Evolutionary conservation across 768 basidiomycete species (phyloP).

Genomic region (Inosperma sp.): DNA sequence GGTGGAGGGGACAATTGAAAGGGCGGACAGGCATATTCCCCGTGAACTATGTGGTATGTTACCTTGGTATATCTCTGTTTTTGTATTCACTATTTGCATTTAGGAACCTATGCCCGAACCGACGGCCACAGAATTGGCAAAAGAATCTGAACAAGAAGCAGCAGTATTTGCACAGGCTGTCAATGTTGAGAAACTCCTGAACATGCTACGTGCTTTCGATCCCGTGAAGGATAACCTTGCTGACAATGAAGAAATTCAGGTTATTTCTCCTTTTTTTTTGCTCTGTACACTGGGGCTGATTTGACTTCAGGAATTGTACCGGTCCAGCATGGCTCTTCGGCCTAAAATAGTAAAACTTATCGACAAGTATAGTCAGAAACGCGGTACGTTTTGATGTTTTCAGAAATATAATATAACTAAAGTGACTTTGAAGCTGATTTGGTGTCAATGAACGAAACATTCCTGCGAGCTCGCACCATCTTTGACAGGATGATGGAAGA

Average conservation of each 20-base stretch:
- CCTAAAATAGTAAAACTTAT: constrained; percentile 96
- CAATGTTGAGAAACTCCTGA: constrained; percentile 76
- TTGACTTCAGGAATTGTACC: constrained; percentile 71
- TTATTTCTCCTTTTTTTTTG: constrained; percentile 27
- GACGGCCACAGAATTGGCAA: constrained; percentile 65
- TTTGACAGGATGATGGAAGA: constrained; percentile 96
- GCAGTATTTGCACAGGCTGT: constrained; percentile 83
- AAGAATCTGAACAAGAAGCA: constrained; percentile 84
- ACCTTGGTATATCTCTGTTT: background rate
- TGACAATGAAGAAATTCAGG: constrained; percentile 87
- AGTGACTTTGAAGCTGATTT: constrained; percentile 63
- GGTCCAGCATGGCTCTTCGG: constrained; percentile 80
- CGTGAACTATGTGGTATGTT: constrained; percentile 83
- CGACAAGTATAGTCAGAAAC: constrained; percentile 95
- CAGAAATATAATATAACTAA: constrained; percentile 17
- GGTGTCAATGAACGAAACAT: constrained; percentile 91
- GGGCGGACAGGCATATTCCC: constrained; percentile 95
- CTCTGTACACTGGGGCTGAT: background rate
- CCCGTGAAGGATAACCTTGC: constrained; percentile 77
- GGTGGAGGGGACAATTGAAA: constrained; percentile 93
- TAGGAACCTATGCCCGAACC: constrained; percentile 87
- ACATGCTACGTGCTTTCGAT: constrained; percentile 69
- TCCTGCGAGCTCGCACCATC: constrained; percentile 80
- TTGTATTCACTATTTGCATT: constrained; percentile 2
- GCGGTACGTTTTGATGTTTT: constrained; percentile 36